Evolutionary conservation across 176 grass and related monocot species (phyloP).

Genomic region (Rhynchospora breviuscula): DNA sequence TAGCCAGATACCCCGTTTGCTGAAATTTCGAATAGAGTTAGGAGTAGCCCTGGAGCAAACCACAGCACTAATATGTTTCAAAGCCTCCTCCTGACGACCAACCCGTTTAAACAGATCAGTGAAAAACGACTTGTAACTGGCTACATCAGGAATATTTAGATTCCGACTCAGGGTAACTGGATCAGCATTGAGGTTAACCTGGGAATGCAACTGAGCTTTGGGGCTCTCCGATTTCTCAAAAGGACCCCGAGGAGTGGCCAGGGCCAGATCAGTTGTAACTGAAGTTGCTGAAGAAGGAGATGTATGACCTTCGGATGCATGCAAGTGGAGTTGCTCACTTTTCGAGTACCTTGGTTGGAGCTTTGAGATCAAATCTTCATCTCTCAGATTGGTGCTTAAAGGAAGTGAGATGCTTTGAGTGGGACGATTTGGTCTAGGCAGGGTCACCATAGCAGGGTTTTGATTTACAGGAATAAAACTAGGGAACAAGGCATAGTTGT

Average conservation of each 20-base stretch:
- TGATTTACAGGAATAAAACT: conserved; percentile 26
- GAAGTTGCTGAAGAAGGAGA: conserved; percentile 48
- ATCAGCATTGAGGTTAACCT: conserved; percentile 10
- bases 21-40: conserved; percentile 36
- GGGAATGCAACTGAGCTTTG: background rate
- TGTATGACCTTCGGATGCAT: conserved; percentile 19
- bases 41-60: conserved; percentile 36
- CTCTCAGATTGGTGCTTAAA: conserved; percentile 38
- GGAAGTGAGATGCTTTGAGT: conserved; percentile 50
- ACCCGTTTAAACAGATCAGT: conserved; percentile 58
- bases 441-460: conserved; percentile 31
- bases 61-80: conserved; percentile 45
- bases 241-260: conserved; percentile 49
- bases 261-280: conserved; percentile 77
- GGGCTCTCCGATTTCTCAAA: conserved; percentile 33
- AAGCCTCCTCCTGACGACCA: conserved; percentile 80
- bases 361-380: conserved; percentile 52
- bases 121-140: conserved; percentile 63
- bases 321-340: conserved; percentile 39
- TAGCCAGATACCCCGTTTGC: conserved; percentile 76
- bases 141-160: conserved; percentile 30
- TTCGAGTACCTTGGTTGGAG: conserved; percentile 45
- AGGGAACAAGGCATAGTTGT: conserved; percentile 36
- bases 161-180: background rate
- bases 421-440: conserved; percentile 19